These are phyloP conservation scores for Bertia moriformis DNA, from an alignment of 2,329 filamentous ascomycete species.

Conservation along the genomic window DNA sequence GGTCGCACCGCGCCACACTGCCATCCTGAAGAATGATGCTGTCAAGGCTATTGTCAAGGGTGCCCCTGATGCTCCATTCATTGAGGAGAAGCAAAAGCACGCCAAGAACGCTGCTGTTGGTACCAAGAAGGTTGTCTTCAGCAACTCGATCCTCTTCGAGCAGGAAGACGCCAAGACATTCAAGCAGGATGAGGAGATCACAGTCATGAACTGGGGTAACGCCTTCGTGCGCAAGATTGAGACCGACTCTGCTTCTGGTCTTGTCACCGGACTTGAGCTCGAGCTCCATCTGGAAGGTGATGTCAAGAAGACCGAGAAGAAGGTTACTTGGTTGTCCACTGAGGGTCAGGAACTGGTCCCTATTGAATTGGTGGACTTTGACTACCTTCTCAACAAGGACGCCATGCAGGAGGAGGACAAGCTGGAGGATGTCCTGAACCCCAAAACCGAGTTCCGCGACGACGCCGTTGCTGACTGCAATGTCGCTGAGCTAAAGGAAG, in stretches of 20 bases:
- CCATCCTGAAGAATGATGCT: constrained; percentile 54
- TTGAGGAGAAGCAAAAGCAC: constrained; percentile 71
- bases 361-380: constrained; percentile 83
- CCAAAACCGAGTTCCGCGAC: constrained; percentile 59
- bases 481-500: constrained; percentile 62
- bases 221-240: constrained; percentile 61
- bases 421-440: constrained; percentile 70
- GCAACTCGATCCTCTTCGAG: constrained; percentile 63
- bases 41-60: constrained; percentile 60
- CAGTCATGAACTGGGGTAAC: constrained; percentile 93
- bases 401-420: constrained; percentile 79
- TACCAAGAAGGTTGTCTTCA: constrained; percentile 71
- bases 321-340: constrained; percentile 72
- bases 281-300: constrained; percentile 87
- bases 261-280: constrained; percentile 58
- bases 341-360: constrained; percentile 64
- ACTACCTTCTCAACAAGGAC: constrained; percentile 90
- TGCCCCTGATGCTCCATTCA: constrained; percentile 42
- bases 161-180: constrained; percentile 76
- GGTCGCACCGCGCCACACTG: constrained; percentile 58
- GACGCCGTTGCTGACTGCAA: constrained; percentile 70
- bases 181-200: constrained; percentile 77
- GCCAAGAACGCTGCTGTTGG: constrained; percentile 78
- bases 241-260: constrained; percentile 26
- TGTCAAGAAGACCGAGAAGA: constrained; percentile 90